A percentile compares a stretch with the other conserved stretches of the same genome.
phyloP scores from a whole-genome alignment of 2,329 filamentous ascomycete genomes.

The Scedosporium dehoogii region DNA sequence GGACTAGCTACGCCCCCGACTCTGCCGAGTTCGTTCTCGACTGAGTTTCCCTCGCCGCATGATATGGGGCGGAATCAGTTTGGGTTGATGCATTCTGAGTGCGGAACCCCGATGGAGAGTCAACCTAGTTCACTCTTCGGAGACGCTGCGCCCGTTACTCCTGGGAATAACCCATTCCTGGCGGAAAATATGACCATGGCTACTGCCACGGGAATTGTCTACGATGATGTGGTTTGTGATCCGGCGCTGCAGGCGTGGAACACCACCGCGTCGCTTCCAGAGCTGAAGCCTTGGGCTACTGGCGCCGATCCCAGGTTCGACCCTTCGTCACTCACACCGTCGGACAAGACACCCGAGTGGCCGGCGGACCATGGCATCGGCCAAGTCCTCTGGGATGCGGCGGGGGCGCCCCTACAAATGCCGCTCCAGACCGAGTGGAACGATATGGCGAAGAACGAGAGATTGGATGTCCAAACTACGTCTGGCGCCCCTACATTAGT shows the following conservation, averaged over 20 bases:
- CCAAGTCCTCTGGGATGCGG: conserved; percentile 4
- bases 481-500: not conserved
- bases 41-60: conserved; percentile 32
- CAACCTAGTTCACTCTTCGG: conserved; percentile 23
- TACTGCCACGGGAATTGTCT: conserved; percentile 21
- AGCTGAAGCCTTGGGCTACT: conserved; percentile 24
- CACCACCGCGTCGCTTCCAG: conserved; percentile 14
- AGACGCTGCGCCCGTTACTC: conserved; percentile 22
- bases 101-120: conserved; percentile 15
- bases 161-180: conserved; percentile 20
- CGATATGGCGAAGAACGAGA: not conserved
- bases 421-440: not conserved
- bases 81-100: conserved; percentile 19
- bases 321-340: conserved; percentile 9
- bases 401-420: conserved; percentile 10
- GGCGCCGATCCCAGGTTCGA: conserved; percentile 13
- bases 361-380: conserved; percentile 13
- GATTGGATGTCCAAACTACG: not conserved
- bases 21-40: conserved; percentile 35
- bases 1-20: conserved; percentile 47
- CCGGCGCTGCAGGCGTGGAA: conserved; percentile 26
- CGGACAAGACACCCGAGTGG: conserved; percentile 14
- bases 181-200: conserved; percentile 20
- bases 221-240: conserved; percentile 23
- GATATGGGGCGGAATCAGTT: conserved; percentile 20